Conservation (phyloP, 805 yeast species). For the Candida insectorum region DNA sequence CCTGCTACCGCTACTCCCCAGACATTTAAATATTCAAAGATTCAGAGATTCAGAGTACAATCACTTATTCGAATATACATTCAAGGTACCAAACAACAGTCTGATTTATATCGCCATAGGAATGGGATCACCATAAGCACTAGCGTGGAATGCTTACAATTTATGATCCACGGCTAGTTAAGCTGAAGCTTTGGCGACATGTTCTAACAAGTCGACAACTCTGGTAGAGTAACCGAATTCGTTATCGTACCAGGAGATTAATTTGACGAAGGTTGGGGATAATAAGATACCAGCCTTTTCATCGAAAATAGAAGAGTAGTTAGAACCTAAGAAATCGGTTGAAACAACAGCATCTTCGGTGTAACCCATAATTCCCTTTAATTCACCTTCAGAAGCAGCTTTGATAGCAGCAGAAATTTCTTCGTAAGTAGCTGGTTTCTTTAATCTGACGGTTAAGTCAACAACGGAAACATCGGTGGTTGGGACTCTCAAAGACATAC, state of each 20-base stretch:
- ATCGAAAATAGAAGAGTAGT: slow-evolving; percentile 85
- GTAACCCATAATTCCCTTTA: slow-evolving; percentile 84
- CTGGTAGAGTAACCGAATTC: slow-evolving; percentile 96
- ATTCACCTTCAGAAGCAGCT: slow-evolving; percentile 71
- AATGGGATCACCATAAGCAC: too few relatives aligned
- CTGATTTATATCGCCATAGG: too few relatives aligned
- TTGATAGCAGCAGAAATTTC: slow-evolving; percentile 76
- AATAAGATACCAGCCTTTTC: slow-evolving; percentile 87
- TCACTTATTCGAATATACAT: too few relatives aligned
- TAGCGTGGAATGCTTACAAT: slow-evolving; percentile 1
- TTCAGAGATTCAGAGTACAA: too few relatives aligned
- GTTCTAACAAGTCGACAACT: slow-evolving; percentile 85
- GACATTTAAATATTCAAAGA: too few relatives aligned
- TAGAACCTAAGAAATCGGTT: slow-evolving; percentile 80
- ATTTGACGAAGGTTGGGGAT: slow-evolving; percentile 85
- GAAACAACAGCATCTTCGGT: slow-evolving; percentile 93
- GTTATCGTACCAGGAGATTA: slow-evolving; percentile 93
- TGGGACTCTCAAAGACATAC: slow-evolving; percentile 92
- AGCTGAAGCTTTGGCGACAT: slow-evolving; percentile 55
- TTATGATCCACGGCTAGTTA: slow-evolving; percentile 18
- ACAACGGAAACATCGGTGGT: slow-evolving; percentile 92
- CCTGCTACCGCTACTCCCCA: too few relatives aligned
- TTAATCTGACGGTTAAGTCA: slow-evolving; percentile 82
- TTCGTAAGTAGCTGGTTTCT: slow-evolving; percentile 73
- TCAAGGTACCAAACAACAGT: too few relatives aligned